Conservation (phyloP, 2,329 filamentous ascomycete genomes). For the Lecanoromycetidae sp. region DNA sequence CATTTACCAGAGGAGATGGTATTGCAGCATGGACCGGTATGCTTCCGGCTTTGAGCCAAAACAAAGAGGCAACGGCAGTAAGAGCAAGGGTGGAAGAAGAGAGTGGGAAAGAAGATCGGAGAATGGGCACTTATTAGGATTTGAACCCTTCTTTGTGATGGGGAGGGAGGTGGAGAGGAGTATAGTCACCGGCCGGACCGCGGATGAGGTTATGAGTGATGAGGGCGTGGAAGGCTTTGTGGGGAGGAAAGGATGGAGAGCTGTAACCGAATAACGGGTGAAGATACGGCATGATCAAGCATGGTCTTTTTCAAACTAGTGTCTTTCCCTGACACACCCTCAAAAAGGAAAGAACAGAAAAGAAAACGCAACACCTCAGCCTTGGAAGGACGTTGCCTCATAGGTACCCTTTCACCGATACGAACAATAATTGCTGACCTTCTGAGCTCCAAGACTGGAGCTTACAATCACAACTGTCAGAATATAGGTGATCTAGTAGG, state of each 20-base stretch:
- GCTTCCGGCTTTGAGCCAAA: slow-evolving; percentile 45
- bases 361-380: too few species aligned
- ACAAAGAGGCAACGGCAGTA: not conserved
- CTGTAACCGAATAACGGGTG: slow-evolving; percentile 24
- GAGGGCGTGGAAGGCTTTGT: slow-evolving; percentile 47
- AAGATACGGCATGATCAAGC: too few species aligned
- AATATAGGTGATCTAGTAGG: too few species aligned
- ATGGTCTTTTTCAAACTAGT: too few species aligned
- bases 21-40: slow-evolving; percentile 47
- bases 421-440: too few species aligned
- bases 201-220: slow-evolving; percentile 48
- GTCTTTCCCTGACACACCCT: too few species aligned
- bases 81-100: slow-evolving; percentile 14
- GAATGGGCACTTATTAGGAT: slow-evolving; percentile 25
- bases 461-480: too few species aligned
- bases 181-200: slow-evolving; percentile 50
- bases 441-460: too few species aligned
- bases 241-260: slow-evolving; percentile 47
- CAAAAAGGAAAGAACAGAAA: too few species aligned
- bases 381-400: too few species aligned
- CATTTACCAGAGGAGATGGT: slow-evolving; percentile 57
- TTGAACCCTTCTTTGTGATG: slow-evolving; percentile 48
- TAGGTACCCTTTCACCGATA: too few species aligned
- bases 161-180: slow-evolving; percentile 53
- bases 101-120: slow-evolving; percentile 22